phyloP scores from a whole-genome alignment of 2,329 filamentous ascomycete species.

The Ophiostoma ips region DNA sequence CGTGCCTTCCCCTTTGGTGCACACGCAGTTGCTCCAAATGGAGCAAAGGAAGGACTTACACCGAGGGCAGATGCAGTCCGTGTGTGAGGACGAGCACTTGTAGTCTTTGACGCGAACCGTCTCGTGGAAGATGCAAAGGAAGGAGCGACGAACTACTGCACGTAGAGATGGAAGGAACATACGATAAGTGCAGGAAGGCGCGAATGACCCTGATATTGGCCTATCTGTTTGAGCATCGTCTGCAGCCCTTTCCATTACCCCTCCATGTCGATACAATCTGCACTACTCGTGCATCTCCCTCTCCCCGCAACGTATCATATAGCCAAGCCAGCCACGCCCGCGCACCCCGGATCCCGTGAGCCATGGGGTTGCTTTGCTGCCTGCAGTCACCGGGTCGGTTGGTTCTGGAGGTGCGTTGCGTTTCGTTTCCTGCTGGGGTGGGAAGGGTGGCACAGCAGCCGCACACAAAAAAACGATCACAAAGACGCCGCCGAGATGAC shows the following conservation, averaged over 20 bases:
- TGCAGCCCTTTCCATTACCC: not conserved
- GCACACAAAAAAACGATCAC: not conserved
- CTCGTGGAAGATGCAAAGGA: no score
- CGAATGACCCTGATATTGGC: no score
- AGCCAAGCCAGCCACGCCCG: not conserved
- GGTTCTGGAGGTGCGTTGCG: not conserved
- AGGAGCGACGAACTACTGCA: no score
- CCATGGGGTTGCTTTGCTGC: not conserved
- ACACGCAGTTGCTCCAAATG: not conserved
- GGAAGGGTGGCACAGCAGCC: not conserved
- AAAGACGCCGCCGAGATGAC: constrained; percentile 1
- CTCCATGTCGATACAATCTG: no score
- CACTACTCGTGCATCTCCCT: not conserved
- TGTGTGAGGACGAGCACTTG: no score
- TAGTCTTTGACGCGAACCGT: no score
- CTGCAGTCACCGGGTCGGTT: not conserved
- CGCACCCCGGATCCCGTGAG: not conserved
- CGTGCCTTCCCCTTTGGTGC: no score
- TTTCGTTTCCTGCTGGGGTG: not conserved
- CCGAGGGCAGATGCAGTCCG: not conserved
- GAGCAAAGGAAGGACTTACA: not conserved
- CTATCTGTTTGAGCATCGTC: no score
- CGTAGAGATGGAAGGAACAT: no score
- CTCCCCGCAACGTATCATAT: not conserved
- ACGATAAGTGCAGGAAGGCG: no score